Conservation (phyloP, 2,329 filamentous ascomycete species). For the Pestalotiopsis sp. region DNA sequence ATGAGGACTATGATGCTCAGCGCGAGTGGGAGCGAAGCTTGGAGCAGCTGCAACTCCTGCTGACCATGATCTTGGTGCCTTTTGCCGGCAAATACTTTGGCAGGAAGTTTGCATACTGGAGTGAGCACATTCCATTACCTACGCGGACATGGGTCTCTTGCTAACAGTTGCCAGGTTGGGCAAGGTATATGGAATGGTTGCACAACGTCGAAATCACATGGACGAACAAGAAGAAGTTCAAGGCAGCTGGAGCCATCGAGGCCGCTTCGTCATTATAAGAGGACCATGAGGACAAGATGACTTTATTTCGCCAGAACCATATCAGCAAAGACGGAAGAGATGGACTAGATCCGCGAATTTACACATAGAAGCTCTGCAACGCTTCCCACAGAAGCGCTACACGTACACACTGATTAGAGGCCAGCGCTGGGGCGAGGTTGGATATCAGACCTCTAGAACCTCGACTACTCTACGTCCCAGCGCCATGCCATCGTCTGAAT, state of each 20-base stretch:
- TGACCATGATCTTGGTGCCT: conserved; percentile 93
- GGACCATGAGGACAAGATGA: background rate
- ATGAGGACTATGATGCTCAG: conserved; percentile 81
- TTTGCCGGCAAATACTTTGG: conserved; percentile 95
- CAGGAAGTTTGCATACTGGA: conserved; percentile 94
- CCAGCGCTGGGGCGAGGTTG: background rate
- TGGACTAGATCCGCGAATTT: background rate
- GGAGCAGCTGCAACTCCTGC: conserved; percentile 87
- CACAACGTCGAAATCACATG: conserved; percentile 75
- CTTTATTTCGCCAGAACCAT: background rate
- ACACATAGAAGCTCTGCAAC: conserved; percentile 6
- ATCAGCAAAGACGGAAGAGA: background rate
- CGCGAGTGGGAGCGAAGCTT: conserved; percentile 93
- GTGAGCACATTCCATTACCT: conserved; percentile 56
- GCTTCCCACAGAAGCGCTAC: conserved; percentile 5
- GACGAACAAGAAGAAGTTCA: conserved; percentile 66
- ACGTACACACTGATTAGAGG: background rate
- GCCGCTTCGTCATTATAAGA: conserved; percentile 45
- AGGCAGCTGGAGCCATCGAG: conserved; percentile 63
- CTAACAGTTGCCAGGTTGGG: conserved; percentile 69
- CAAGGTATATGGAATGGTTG: conserved; percentile 91
- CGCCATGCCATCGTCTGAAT: background rate
- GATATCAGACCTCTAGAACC: background rate
- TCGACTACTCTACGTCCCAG: background rate
- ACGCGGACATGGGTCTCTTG: background rate